Evolutionary conservation across 2,329 filamentous ascomycete species (phyloP).

Genomic region (Colletotrichum sp.): DNA sequence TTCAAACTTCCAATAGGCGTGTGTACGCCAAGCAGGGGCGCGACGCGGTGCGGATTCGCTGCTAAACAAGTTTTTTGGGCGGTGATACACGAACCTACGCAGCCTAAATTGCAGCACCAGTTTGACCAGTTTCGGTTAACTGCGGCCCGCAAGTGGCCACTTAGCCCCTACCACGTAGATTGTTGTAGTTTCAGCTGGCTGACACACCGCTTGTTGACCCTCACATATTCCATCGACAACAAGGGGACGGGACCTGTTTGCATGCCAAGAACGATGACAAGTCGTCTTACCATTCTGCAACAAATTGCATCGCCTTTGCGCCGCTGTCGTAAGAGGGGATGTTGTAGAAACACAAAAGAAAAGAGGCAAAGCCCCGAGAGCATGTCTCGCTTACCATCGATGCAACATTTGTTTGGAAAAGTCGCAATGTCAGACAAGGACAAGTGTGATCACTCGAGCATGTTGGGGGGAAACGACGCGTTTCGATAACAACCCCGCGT

Average conservation of each 20-base stretch:
- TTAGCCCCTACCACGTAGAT: neutral
- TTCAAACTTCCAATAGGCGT: neutral
- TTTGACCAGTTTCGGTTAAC: neutral
- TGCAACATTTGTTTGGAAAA: neutral
- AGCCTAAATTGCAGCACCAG: neutral
- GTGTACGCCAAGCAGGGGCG: neutral
- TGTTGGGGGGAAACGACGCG: neutral
- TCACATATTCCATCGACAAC: neutral
- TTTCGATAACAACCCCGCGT: neutral
- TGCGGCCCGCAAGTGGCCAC: neutral
- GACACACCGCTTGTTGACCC: slow-evolving; percentile 1
- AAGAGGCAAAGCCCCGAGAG: neutral
- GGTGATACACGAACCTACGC: neutral
- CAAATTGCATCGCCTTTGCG: neutral
- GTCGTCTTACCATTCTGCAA: neutral
- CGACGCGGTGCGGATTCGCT: neutral
- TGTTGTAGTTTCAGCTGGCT: neutral
- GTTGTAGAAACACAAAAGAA: neutral
- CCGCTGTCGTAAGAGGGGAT: neutral
- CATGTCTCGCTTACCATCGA: neutral
- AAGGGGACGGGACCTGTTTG: neutral
- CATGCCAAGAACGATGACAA: neutral
- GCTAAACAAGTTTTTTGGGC: neutral
- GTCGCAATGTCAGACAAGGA: neutral
- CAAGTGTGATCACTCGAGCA: neutral